A percentile compares a stretch with the other conserved stretches of the same genome.
phyloP scores from a whole-genome alignment of 495 filamentous ascomycete species.

The Trichocladium uniseriatum region DNA sequence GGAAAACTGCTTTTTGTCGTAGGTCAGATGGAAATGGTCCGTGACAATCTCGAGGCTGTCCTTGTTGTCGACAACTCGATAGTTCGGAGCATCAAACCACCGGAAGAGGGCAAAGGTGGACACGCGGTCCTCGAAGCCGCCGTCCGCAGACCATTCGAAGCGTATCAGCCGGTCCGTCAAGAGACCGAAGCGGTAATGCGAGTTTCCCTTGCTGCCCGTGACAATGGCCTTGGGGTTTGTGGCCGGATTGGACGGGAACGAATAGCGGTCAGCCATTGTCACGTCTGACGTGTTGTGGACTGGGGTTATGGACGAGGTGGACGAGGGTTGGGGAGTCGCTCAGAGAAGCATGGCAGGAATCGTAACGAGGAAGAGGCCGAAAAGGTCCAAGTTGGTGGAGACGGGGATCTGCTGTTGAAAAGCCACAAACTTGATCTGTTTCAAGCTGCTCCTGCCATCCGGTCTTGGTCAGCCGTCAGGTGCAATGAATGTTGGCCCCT shows the following conservation, averaged over 20 bases:
- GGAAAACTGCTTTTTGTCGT: conserved; percentile 44
- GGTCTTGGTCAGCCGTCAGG: not conserved
- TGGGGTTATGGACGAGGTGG: not conserved
- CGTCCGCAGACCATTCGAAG: conserved; percentile 49
- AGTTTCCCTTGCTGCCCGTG: conserved; percentile 22
- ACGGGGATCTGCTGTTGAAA: no score
- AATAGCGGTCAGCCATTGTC: conserved; percentile 25
- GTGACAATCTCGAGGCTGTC: conserved; percentile 42
- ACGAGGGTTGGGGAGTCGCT: not conserved
- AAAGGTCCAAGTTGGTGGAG: not conserved
- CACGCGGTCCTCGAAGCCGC: conserved; percentile 47
- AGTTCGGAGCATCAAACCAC: conserved; percentile 38
- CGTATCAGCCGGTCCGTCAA: conserved; percentile 44
- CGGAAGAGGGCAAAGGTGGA: conserved; percentile 49
- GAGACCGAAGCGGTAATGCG: conserved; percentile 46
- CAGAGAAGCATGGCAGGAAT: not conserved
- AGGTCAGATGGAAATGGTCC: conserved; percentile 39
- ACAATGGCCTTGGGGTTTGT: conserved; percentile 41
- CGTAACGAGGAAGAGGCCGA: not conserved
- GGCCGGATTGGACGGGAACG: conserved; percentile 36
- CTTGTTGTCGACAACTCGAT: conserved; percentile 31
- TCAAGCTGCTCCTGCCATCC: not conserved
- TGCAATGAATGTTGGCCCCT: no score
- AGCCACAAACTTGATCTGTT: not conserved
- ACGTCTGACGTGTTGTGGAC: not conserved